Percentiles rank a stretch among this genome's conserved stretches.
phyloP scores from a whole-genome alignment of 129 eudicot genomes.

The Pseudognaphalium luteoalbum region DNA sequence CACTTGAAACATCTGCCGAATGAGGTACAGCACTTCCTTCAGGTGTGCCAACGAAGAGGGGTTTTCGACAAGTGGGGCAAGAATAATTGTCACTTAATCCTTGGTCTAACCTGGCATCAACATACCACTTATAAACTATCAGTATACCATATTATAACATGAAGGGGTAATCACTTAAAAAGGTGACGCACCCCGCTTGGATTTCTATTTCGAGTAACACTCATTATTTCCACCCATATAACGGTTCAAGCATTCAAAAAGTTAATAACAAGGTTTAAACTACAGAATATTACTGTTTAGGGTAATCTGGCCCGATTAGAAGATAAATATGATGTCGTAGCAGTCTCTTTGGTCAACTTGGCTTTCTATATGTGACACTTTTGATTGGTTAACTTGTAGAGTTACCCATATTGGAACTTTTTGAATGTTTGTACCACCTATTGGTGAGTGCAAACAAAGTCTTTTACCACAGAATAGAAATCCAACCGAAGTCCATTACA shows the following conservation, averaged over 20 bases:
- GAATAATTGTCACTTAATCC: constrained; percentile 73
- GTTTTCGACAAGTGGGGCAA: constrained; percentile 98
- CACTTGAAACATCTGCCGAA: constrained; percentile 61
- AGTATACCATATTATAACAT: constrained; percentile 8
- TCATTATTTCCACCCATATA: too few relatives aligned
- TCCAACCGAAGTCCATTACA: not conserved
- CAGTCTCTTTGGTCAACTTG: not conserved
- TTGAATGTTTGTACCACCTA: not conserved
- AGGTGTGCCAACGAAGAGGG: constrained; percentile 69
- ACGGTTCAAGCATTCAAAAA: too few relatives aligned
- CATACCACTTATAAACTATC: constrained; percentile 21
- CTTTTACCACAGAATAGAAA: not conserved
- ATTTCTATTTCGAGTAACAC: not conserved
- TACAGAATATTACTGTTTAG: too few relatives aligned
- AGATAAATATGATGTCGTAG: not conserved
- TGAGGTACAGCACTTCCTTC: constrained; percentile 43
- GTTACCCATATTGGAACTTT: not conserved
- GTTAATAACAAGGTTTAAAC: not conserved
- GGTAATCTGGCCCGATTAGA: not conserved
- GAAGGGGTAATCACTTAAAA: not conserved
- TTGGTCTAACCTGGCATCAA: constrained; percentile 81
- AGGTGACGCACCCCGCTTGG: not conserved
- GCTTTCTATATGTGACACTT: not conserved
- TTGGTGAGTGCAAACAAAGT: not conserved
- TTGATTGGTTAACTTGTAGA: not conserved